Conservation (phyloP, 2,329 filamentous ascomycete genomes). For the Tricladium varicosporioides region DNA sequence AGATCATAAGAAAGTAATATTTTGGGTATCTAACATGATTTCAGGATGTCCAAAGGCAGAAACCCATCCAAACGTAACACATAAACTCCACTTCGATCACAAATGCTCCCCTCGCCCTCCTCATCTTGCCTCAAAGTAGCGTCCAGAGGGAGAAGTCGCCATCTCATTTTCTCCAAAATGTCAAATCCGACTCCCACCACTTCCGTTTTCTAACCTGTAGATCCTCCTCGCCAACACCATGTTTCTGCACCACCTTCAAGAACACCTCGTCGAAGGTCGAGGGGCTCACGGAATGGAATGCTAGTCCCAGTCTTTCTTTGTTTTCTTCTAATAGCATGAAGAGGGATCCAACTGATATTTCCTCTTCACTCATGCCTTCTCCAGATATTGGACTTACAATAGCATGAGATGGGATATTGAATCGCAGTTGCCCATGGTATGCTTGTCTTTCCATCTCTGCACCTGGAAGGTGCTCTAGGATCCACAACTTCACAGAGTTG, state of each 20-base stretch:
- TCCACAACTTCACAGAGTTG: constrained; percentile 63
- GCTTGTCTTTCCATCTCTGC: constrained; percentile 70
- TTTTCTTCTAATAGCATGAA: constrained; percentile 73
- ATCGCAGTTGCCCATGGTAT: constrained; percentile 86
- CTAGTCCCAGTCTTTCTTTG: constrained; percentile 66
- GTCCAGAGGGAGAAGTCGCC: no score
- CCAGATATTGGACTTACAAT: no score
- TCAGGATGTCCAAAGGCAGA: no score
- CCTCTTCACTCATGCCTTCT: no score
- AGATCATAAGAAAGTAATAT: no score
- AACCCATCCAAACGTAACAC: no score
- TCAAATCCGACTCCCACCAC: background rate
- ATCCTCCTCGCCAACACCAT: constrained; percentile 75
- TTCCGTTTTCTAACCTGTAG: constrained; percentile 35
- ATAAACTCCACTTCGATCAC: no score
- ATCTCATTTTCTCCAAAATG: background rate
- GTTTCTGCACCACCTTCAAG: constrained; percentile 75
- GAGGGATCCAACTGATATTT: constrained; percentile 54
- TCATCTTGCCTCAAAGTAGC: no score
- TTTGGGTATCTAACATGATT: no score
- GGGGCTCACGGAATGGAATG: constrained; percentile 83
- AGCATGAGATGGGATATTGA: constrained; percentile 62
- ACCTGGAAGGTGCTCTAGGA: constrained; percentile 56
- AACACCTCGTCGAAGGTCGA: constrained; percentile 92
- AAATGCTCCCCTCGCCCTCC: no score